phyloP scores from a whole-genome alignment of 176 grass and related monocot species.

The Carex scoparia region DNA sequence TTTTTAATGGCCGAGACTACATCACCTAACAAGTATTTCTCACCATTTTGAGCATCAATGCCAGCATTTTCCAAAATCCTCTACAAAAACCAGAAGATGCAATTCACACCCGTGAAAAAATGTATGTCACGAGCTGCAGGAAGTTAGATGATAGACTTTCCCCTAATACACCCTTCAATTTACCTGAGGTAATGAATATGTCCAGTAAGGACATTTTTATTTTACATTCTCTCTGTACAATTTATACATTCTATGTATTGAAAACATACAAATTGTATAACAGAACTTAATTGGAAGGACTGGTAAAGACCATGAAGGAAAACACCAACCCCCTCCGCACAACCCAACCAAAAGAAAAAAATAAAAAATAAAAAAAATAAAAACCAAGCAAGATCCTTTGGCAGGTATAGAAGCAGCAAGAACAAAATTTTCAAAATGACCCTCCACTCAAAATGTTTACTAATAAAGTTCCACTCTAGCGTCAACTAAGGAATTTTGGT shows the following conservation, averaged over 20 bases:
- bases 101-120: not conserved
- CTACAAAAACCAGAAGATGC: conserved; percentile 30
- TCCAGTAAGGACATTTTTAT: not conserved
- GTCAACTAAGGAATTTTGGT: not conserved
- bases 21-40: conserved; percentile 51
- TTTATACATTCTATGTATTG: not conserved
- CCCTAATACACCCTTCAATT: not conserved
- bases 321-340: no score
- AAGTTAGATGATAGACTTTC: not conserved
- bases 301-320: no score
- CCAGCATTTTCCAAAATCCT: conserved; percentile 52
- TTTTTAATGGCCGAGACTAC: conserved; percentile 44
- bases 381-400: not conserved
- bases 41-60: conserved; percentile 39
- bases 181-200: not conserved
- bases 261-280: not conserved
- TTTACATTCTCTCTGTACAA: not conserved
- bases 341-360: not conserved
- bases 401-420: not conserved
- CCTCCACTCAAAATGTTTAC: not conserved
- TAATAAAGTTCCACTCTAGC: not conserved
- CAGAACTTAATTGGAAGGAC: no score
- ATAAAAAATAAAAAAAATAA: not conserved
- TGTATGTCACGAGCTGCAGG: not conserved
- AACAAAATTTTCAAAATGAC: not conserved